Conservation (phyloP, 345 rosid genomes). For the Bruguiera gymnorhiza region DNA sequence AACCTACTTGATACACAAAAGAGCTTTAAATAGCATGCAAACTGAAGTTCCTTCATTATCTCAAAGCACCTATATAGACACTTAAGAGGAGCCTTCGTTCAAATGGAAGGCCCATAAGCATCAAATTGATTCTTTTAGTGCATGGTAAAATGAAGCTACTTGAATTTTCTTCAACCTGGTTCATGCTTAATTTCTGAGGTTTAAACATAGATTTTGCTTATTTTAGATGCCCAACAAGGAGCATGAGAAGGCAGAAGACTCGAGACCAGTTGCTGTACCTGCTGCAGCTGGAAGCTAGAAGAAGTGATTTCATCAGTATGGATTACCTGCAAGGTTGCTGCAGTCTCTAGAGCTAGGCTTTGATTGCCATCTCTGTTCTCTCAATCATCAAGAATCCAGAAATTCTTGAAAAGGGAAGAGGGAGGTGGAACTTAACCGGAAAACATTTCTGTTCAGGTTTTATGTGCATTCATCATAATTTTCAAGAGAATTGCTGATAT, state of each 20-base stretch:
- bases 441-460: neutral
- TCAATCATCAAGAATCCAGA: neutral
- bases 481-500: neutral
- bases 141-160: neutral
- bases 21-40: too few relatives aligned
- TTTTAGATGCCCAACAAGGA: constrained; percentile 85
- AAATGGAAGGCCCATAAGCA: too few relatives aligned
- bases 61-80: too few relatives aligned
- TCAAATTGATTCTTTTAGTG: too few relatives aligned
- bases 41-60: too few relatives aligned
- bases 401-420: neutral
- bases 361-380: neutral
- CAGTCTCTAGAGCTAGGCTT: neutral
- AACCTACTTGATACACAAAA: too few relatives aligned
- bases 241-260: constrained; percentile 82
- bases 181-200: neutral
- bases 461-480: neutral
- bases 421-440: neutral
- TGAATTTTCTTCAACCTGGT: neutral
- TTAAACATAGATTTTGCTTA: neutral
- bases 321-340: neutral
- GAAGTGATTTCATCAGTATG: neutral
- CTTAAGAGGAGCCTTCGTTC: too few relatives aligned
- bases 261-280: constrained; percentile 55
- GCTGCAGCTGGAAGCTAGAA: constrained; percentile 45